Evolutionary conservation across 371 early-diverging fungal genomes (phyloP), one percentile per base, ranked within the genome.

Genomic region (Capniomyces stellatus): DNA sequence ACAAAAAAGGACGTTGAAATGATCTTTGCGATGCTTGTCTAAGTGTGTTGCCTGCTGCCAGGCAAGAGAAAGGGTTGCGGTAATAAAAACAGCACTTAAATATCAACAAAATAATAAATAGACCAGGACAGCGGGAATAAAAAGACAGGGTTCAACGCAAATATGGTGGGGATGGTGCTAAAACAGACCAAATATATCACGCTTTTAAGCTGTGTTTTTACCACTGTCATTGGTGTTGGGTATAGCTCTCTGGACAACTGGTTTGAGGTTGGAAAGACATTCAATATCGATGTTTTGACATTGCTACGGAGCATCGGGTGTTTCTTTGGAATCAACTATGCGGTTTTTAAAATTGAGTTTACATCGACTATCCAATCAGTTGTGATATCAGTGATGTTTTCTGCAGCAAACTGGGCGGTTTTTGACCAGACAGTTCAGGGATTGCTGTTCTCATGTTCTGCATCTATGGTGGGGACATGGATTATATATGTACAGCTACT

Each of bases 311-410:
- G 65, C 25, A 66, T 51, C 8, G 65, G 65, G 31, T 64, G 65
- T 1, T 64, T 64, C 22, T 57, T 64, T 30, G 65, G 61, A 29
- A 55, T 64, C 62, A 64, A 64, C 55, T 64, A 65, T 19, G 65
- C 65, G 3, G 58, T 62, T 29, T 53, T 64, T 24, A 64, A 64
- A 22, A 57, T 64, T 44, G 64, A 64, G 31, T 64, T 64, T 43
- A 57, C 63, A 58, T 52, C 62, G 24, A 58, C 57, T 3, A 31
- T 30, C 28, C 65, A 64, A 54, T 58, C 65, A 46, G 44, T 58
- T 15, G 21, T 48, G 21, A 43, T 61, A 30, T 56, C 61, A 66
- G 54, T 61, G 10, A 63, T 63, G 40, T 64, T 64, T 23, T 53
- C 65, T 43, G 51, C 59, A 52, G 65, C 64, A 0, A 42, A 64